Percentiles rank a stretch among this genome's conserved stretches.
phyloP scores from a whole-genome alignment of 1,284 basidiomycete species.

The Cystobasidiaceae sp. region DNA sequence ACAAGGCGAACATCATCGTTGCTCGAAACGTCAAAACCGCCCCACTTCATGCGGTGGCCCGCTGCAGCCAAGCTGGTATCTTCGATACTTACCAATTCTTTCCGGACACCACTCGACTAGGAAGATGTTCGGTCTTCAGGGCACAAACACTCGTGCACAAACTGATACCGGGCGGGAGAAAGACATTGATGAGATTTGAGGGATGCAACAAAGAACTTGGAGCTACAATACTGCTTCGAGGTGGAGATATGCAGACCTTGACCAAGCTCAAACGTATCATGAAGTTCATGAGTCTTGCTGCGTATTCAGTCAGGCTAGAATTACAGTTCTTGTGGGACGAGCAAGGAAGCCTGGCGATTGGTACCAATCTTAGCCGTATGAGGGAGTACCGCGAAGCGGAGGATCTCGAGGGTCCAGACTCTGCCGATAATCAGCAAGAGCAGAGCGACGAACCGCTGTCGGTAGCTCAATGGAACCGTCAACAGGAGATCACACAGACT shows the following conservation, averaged over 20 bases:
- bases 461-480: background rate
- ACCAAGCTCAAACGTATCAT: slow-evolving; percentile 86
- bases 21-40: slow-evolving; percentile 83
- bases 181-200: slow-evolving; percentile 96
- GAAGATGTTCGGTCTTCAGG: slow-evolving; percentile 79
- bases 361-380: background rate
- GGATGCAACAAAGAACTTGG: slow-evolving; percentile 87
- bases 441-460: background rate
- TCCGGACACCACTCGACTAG: slow-evolving; percentile 81
- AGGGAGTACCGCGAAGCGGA: slow-evolving; percentile 25
- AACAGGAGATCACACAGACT: slow-evolving; percentile 22
- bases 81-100: slow-evolving; percentile 93
- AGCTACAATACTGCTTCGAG: slow-evolving; percentile 86
- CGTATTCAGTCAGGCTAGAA: slow-evolving; percentile 84
- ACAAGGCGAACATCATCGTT: slow-evolving; percentile 81
- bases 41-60: slow-evolving; percentile 77
- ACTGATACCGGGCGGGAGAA: slow-evolving; percentile 80
- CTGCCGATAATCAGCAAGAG: background rate
- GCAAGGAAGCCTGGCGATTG: slow-evolving; percentile 39
- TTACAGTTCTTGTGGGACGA: slow-evolving; percentile 92
- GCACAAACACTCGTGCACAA: slow-evolving; percentile 93
- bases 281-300: slow-evolving; percentile 83
- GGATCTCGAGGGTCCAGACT: background rate
- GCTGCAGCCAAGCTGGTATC: slow-evolving; percentile 92
- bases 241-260: slow-evolving; percentile 74